These are phyloP conservation scores for Spironucleus salmonicida DNA, from an alignment of 208 protist genomes.

Conservation along the genomic window DNA sequence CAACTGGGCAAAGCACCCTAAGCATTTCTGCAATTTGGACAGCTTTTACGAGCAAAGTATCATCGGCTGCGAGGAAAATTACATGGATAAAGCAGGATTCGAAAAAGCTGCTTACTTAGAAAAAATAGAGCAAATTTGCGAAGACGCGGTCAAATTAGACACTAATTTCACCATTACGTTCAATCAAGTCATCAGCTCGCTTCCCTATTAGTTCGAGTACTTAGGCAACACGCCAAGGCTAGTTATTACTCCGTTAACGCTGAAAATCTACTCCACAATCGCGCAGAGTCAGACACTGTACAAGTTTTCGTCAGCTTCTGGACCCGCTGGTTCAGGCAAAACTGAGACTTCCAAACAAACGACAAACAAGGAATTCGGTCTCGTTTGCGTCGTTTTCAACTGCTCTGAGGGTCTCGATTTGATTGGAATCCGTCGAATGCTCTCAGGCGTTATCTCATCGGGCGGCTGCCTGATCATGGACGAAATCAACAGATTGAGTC, in stretches of 20 bases:
- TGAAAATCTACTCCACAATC: slow-evolving; percentile 48
- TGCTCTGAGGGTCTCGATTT: slow-evolving; percentile 91
- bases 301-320: slow-evolving; percentile 44
- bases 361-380: slow-evolving; percentile 80
- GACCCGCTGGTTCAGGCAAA: slow-evolving; percentile 64
- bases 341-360: slow-evolving; percentile 92
- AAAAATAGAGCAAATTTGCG: too few relatives aligned
- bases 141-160: too few relatives aligned
- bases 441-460: slow-evolving; percentile 79
- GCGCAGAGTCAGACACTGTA: slow-evolving; percentile 53
- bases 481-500: slow-evolving; percentile 95
- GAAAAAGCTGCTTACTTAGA: too few relatives aligned
- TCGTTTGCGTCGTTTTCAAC: slow-evolving; percentile 91
- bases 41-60: too few relatives aligned
- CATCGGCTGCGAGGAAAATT: too few relatives aligned
- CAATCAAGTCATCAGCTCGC: too few relatives aligned
- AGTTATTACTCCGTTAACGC: slow-evolving; percentile 52
- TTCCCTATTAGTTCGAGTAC: slow-evolving; percentile 57
- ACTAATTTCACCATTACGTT: too few relatives aligned
- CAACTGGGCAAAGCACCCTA: slow-evolving; percentile 77
- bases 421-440: slow-evolving; percentile 87
- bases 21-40: too few relatives aligned
- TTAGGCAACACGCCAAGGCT: slow-evolving; percentile 67
- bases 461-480: slow-evolving; percentile 93
- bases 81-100: too few relatives aligned